phyloP scores from a whole-genome alignment of 805 yeast species.

The Kodamaea restingae region DNA sequence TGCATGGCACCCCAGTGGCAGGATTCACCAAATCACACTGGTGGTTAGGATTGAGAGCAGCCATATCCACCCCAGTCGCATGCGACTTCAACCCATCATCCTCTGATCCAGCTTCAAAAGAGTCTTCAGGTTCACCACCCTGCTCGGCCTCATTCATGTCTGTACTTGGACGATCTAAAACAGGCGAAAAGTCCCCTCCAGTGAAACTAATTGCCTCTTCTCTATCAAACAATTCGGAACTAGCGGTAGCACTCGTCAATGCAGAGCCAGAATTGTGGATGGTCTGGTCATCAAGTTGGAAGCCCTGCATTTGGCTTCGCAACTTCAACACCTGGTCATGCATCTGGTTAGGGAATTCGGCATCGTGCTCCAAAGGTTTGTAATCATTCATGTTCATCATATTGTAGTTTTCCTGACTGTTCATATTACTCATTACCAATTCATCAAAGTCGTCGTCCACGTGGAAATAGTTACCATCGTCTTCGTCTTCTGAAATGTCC shows the following conservation, averaged over 20 bases:
- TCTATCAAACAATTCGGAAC: conserved; percentile 1
- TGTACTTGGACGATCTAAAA: neutral
- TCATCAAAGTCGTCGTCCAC: conserved; percentile 32
- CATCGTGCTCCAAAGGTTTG: conserved; percentile 5
- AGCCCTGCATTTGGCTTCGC: conserved; percentile 10
- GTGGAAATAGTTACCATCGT: conserved; percentile 35
- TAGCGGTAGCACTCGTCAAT: conserved; percentile 2
- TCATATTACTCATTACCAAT: conserved; percentile 16
- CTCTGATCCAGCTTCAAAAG: neutral
- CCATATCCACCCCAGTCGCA: conserved; percentile 4
- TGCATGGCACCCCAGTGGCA: conserved; percentile 58
- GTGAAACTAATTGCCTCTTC: conserved; percentile 5
- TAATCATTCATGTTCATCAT: conserved; percentile 11
- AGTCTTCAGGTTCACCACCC: conserved; percentile 1
- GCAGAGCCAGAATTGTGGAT: conserved; percentile 2
- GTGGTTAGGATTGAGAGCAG: conserved; percentile 38
- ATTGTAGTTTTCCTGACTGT: conserved; percentile 4
- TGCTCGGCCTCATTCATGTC: neutral
- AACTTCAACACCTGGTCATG: conserved; percentile 8
- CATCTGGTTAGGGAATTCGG: conserved; percentile 1
- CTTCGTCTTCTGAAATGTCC: conserved; percentile 38
- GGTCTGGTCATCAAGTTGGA: conserved; percentile 6
- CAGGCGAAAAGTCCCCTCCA: conserved; percentile 4
- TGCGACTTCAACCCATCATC: conserved; percentile 1
- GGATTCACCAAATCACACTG: conserved; percentile 60